phyloP scores from a whole-genome alignment of 1,284 basidiomycete genomes.

The Coniferiporia weirii region DNA sequence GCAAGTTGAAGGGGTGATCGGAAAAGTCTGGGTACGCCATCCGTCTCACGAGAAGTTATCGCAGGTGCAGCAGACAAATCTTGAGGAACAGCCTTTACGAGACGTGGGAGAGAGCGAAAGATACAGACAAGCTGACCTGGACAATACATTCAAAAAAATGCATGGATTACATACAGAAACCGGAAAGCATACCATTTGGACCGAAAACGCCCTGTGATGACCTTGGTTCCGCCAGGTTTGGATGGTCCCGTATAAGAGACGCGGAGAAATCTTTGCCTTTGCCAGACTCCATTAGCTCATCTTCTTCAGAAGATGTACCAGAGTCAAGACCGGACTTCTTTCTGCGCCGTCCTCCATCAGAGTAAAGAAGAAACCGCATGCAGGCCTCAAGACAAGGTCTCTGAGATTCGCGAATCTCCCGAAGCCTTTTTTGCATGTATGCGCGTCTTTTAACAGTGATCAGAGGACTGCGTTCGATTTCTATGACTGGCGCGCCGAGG shows the following conservation, averaged over 20 bases:
- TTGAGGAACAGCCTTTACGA: slow-evolving; percentile 51
- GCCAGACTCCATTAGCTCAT: slow-evolving; percentile 37
- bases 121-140: slow-evolving; percentile 82
- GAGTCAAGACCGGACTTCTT: slow-evolving; percentile 41
- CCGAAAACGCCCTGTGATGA: slow-evolving; percentile 83
- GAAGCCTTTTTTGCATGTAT: slow-evolving; percentile 70
- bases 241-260: slow-evolving; percentile 46
- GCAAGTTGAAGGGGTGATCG: slow-evolving; percentile 61
- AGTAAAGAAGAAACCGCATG: slow-evolving; percentile 73
- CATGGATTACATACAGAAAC: neutral
- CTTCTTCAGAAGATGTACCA: slow-evolving; percentile 47
- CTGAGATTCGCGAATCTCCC: slow-evolving; percentile 61
- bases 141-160: neutral
- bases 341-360: slow-evolving; percentile 43
- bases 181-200: slow-evolving; percentile 60
- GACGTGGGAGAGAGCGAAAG: slow-evolving; percentile 71
- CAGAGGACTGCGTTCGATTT: slow-evolving; percentile 78
- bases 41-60: slow-evolving; percentile 27
- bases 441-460: slow-evolving; percentile 73
- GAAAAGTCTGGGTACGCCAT: slow-evolving; percentile 40
- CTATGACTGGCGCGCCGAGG: slow-evolving; percentile 68
- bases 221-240: slow-evolving; percentile 70
- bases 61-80: slow-evolving; percentile 47
- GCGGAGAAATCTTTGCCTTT: slow-evolving; percentile 45
- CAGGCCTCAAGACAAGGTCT: slow-evolving; percentile 81